Evolutionary conservation across 441 rosid species (phyloP).

Genomic region (Brassica balearica): DNA sequence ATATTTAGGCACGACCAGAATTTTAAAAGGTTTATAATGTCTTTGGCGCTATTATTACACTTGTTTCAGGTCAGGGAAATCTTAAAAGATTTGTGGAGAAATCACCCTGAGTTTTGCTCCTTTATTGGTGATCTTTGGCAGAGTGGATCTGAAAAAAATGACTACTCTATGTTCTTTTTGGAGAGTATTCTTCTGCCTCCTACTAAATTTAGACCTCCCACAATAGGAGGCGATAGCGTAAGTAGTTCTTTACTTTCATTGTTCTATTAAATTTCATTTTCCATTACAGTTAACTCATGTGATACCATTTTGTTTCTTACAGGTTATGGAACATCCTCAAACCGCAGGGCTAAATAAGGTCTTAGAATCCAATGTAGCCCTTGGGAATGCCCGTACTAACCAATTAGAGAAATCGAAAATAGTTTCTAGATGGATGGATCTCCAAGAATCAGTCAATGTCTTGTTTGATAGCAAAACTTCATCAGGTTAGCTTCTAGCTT

Average conservation of each 20-base stretch:
- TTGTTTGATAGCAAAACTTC: conserved; percentile 86
- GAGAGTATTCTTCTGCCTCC: conserved; percentile 88
- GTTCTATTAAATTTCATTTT: conserved; percentile 3
- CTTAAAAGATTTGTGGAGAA: conserved; percentile 75
- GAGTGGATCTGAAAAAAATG: conserved; percentile 55
- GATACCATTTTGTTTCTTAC: conserved; percentile 36
- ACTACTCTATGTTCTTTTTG: conserved; percentile 76
- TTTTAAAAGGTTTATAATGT: conserved; percentile 12
- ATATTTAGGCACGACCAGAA: not conserved
- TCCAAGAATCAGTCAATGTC: conserved; percentile 83
- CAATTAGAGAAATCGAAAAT: conserved; percentile 48
- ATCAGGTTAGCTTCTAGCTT: conserved; percentile 55
- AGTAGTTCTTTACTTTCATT: conserved; percentile 29
- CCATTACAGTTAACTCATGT: conserved; percentile 6
- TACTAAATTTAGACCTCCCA: conserved; percentile 84
- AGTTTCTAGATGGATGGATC: conserved; percentile 77
- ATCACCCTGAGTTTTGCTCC: conserved; percentile 80
- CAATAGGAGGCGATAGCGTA: conserved; percentile 88
- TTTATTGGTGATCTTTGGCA: conserved; percentile 81
- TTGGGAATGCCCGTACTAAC: conserved; percentile 71
- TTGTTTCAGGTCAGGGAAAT: conserved; percentile 66
- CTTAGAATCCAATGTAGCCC: conserved; percentile 63
- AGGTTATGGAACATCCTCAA: conserved; percentile 98
- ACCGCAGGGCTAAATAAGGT: conserved; percentile 81
- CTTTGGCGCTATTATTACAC: conserved; percentile 3